Base-by-base conservation (phyloP, 2,329 filamentous ascomycete species). In the Geosmithia morbida region DNA sequence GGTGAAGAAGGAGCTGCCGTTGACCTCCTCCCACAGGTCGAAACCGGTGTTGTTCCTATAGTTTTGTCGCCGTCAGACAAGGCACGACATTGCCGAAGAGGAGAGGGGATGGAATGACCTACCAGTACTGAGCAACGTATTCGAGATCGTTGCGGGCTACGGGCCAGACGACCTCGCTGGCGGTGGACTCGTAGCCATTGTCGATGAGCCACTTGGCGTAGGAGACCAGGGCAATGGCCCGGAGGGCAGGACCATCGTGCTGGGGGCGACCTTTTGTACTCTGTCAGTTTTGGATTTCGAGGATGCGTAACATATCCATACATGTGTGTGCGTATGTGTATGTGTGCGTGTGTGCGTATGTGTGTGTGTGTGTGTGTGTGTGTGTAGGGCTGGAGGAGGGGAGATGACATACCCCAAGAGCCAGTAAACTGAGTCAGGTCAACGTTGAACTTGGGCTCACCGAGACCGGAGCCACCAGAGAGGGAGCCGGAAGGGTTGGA, bases 1-100 rank as follows among this genome's bases (percentile, higher is more conserved):
- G 1, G 86, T 92, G 63, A 90, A 94, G 69, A 89, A 92, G 0
- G 84, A 88, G 20, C 76, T 81, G 41, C 85, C 84, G 20, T 70
- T 68, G 14, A 89, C 77, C 60, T 92, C 87, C 60, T 92, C 87
- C 87, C 87, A 92, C 2, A 94, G 71, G 60, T 94, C 87, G 56
- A 80, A 92, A 6, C 75, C 74, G 0, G 73, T 75, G 51, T 69
- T 62, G 57, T 76, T 77, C 78, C 83, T 86, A 47, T 22, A 18
- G 8, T 26, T 26, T 26, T n/a, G n/a, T 18, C 41, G 33, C 19
- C 11, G n/a, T 37, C 17, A 49, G 43, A 20, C 41, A 22, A 10
- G 3, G n/a, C 3, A 18, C 19, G 40, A 41, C 8, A 41, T n/a
- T 18, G 18, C 18, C 19, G 14, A 10, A 41, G 10, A 16, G 19